These are phyloP conservation scores for Picochlorum sp. DNA, from an alignment of 139 green algal species.

Conservation along the genomic window DNA sequence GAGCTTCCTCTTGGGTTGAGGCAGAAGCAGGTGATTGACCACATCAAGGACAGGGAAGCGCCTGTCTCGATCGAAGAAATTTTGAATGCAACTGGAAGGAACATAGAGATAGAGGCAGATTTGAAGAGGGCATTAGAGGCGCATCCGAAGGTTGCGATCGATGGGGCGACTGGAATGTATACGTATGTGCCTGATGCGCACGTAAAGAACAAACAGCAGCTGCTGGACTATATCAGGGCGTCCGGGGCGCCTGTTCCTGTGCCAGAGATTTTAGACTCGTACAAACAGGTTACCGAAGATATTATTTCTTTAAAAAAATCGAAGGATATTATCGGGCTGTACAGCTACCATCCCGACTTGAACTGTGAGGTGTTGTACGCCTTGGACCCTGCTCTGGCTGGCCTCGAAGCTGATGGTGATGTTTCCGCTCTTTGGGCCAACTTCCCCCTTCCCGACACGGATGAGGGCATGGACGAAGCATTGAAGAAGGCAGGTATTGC, in stretches of 20 bases:
- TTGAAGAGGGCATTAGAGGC: constrained; percentile 2
- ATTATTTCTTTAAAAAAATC: constrained; percentile 12
- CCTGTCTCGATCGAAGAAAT: constrained; percentile 6
- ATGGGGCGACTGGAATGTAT: not conserved
- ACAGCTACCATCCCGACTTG: constrained; percentile 10
- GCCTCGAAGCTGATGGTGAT: constrained; percentile 11
- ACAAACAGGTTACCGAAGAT: not conserved
- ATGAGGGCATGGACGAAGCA: constrained; percentile 23
- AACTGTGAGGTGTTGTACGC: constrained; percentile 27
- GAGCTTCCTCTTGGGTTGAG: constrained; percentile 13
- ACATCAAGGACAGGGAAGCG: constrained; percentile 3
- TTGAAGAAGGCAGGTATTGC: constrained; percentile 16
- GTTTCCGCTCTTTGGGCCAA: constrained; percentile 11
- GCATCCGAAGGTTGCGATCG: constrained; percentile 11
- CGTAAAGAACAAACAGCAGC: constrained; percentile 12
- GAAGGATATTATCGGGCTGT: constrained; percentile 12
- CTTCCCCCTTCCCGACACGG: constrained; percentile 17
- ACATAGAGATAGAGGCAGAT: constrained; percentile 6
- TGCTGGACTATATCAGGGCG: constrained; percentile 14
- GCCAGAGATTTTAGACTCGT: not conserved
- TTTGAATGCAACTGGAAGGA: constrained; percentile 4
- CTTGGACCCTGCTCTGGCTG: constrained; percentile 10
- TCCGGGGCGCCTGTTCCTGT: not conserved
- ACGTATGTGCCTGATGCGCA: constrained; percentile 13
- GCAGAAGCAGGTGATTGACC: constrained; percentile 24